Conservation (phyloP, 306 rosid genomes). For the Rubus parviflorus region DNA sequence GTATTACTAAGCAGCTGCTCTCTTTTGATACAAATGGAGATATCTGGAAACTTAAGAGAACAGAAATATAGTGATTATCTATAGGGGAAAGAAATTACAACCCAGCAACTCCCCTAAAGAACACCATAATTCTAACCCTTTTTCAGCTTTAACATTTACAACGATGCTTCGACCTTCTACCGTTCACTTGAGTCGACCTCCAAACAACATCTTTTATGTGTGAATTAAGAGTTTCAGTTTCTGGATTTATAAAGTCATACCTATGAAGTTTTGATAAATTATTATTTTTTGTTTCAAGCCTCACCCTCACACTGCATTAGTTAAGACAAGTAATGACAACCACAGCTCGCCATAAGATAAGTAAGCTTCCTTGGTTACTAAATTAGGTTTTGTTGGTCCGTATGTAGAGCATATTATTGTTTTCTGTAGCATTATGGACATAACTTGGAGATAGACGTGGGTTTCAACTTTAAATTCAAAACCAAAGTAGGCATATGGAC, state of each 20-base stretch:
- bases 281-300: neutral
- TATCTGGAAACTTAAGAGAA: neutral
- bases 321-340: neutral
- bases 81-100: neutral
- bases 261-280: neutral
- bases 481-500: neutral
- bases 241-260: neutral
- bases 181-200: neutral
- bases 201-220: neutral
- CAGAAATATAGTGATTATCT: neutral
- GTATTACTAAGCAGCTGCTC: neutral
- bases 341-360: neutral
- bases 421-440: neutral
- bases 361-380: neutral
- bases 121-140: neutral
- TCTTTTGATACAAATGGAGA: neutral
- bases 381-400: neutral
- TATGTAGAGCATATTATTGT: neutral
- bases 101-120: neutral
- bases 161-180: neutral
- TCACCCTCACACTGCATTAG: neutral
- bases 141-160: neutral
- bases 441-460: slow-evolving; percentile 5
- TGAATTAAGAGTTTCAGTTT: neutral
- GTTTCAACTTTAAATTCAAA: neutral